These are phyloP conservation scores for Citrus glauca DNA, from an alignment of 345 rosid species.

Conservation along the genomic window DNA sequence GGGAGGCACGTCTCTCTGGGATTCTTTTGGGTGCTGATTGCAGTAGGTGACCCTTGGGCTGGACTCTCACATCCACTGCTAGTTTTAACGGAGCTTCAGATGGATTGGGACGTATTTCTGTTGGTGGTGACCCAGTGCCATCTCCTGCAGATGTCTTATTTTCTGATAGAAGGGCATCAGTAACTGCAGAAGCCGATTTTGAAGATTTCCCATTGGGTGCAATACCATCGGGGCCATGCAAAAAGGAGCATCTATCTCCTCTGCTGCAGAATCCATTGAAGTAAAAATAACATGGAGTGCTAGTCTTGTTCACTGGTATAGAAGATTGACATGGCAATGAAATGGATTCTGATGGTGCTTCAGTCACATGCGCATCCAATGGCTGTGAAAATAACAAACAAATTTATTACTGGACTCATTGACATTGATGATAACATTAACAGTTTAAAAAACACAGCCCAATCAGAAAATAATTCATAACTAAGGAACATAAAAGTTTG, in stretches of 20 bases:
- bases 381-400: slow-evolving; percentile 35
- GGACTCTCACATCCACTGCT: slow-evolving; percentile 5
- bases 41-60: slow-evolving; percentile 15
- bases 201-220: slow-evolving; percentile 17
- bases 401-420: not conserved
- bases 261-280: slow-evolving; percentile 46
- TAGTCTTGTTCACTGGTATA: slow-evolving; percentile 26
- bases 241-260: slow-evolving; percentile 50
- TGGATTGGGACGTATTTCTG: slow-evolving; percentile 3
- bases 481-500: not conserved
- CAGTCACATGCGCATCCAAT: slow-evolving; percentile 34
- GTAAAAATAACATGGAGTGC: slow-evolving; percentile 47
- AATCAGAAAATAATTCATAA: not conserved
- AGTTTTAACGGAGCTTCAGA: slow-evolving; percentile 15
- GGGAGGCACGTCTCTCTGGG: slow-evolving; percentile 16
- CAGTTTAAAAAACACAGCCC: not conserved
- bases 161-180: slow-evolving; percentile 15
- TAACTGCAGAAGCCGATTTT: slow-evolving; percentile 11
- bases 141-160: slow-evolving; percentile 14
- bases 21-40: slow-evolving; percentile 16
- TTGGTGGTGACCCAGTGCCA: slow-evolving; percentile 4
- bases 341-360: slow-evolving; percentile 21
- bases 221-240: slow-evolving; percentile 34
- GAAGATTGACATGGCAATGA: slow-evolving; percentile 16
- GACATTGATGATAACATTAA: not conserved